These are phyloP conservation scores for Eucalyptus sideroxylon DNA, from an alignment of 345 rosid genomes.

Conservation along the genomic window DNA sequence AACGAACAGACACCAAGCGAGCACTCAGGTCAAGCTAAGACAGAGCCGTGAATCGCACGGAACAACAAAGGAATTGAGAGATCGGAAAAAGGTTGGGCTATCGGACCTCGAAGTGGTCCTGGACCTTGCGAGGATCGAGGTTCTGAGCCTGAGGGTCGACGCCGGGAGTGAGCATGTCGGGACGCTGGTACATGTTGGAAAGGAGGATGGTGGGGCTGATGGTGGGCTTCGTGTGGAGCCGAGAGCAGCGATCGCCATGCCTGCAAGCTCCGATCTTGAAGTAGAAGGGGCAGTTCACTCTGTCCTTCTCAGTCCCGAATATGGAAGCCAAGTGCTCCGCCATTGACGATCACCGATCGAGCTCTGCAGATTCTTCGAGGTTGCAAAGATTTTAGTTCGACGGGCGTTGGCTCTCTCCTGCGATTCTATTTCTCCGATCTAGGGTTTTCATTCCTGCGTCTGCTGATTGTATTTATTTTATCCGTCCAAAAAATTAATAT, in stretches of 20 bases:
- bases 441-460: not conserved
- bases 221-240: slow-evolving; percentile 56
- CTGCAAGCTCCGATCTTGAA: slow-evolving; percentile 59
- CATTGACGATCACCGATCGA: slow-evolving; percentile 1
- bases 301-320: slow-evolving; percentile 53
- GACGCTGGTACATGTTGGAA: slow-evolving; percentile 59
- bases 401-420: not conserved
- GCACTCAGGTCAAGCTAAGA: not conserved
- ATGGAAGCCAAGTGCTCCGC: slow-evolving; percentile 57
- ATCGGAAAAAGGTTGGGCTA: not conserved
- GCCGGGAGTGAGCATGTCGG: slow-evolving; percentile 44
- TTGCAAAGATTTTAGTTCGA: not conserved
- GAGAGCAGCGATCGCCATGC: slow-evolving; percentile 53
- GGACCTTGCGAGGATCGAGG: slow-evolving; percentile 43
- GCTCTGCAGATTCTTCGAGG: not conserved
- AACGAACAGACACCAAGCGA: not conserved
- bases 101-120: slow-evolving; percentile 33
- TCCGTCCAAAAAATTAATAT: accelerated
- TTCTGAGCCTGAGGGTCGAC: slow-evolving; percentile 26
- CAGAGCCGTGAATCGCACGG: not conserved
- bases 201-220: slow-evolving; percentile 44
- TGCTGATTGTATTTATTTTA: not conserved
- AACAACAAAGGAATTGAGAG: not conserved
- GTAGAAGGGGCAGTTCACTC: slow-evolving; percentile 50
- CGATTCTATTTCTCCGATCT: not conserved